These are phyloP conservation scores for Stephanodiscus minutulus DNA, from an alignment of 108 stramenopile species.

Conservation along the genomic window DNA sequence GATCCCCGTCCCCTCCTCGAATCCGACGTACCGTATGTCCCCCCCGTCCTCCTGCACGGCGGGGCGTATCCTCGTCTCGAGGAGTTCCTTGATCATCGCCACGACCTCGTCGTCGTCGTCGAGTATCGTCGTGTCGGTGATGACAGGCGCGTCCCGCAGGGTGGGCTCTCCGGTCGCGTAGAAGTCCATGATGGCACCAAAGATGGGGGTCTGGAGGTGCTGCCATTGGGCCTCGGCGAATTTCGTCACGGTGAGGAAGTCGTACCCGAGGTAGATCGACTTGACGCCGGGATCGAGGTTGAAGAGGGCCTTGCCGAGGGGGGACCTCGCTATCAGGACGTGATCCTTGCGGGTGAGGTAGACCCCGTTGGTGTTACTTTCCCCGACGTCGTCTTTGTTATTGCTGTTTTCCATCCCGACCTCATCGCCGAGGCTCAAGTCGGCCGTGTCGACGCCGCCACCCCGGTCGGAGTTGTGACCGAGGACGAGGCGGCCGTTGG, in stretches of 20 bases:
- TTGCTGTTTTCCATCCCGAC: slow-evolving; percentile 42
- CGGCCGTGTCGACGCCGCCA: slow-evolving; percentile 6
- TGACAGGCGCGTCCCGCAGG: slow-evolving; percentile 66
- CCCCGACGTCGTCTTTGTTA: slow-evolving; percentile 59
- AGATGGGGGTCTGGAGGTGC: slow-evolving; percentile 84
- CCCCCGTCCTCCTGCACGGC: slow-evolving; percentile 99
- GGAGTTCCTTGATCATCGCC: slow-evolving; percentile 98
- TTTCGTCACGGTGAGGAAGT: slow-evolving; percentile 98
- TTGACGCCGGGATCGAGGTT: slow-evolving; percentile 84
- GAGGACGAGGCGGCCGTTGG: slow-evolving; percentile 72
- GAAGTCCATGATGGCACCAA: slow-evolving; percentile 93
- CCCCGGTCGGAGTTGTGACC: slow-evolving; percentile 11
- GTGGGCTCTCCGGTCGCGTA: slow-evolving; percentile 73
- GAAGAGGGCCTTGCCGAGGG: slow-evolving; percentile 85
- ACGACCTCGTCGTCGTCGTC: slow-evolving; percentile 97
- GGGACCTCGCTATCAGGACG: slow-evolving; percentile 72
- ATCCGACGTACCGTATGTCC: slow-evolving; percentile 94
- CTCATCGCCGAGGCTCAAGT: background rate
- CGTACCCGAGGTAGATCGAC: slow-evolving; percentile 91
- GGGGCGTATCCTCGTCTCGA: slow-evolving; percentile 96
- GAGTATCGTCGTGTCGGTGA: slow-evolving; percentile 93
- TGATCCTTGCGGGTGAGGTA: slow-evolving; percentile 59
- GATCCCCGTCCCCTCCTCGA: slow-evolving; percentile 84
- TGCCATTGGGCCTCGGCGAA: slow-evolving; percentile 84
- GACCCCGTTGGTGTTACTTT: slow-evolving; percentile 66